Evolutionary conservation across 768 basidiomycete species (phyloP).

Genomic region (Dioszegia hungarica): DNA sequence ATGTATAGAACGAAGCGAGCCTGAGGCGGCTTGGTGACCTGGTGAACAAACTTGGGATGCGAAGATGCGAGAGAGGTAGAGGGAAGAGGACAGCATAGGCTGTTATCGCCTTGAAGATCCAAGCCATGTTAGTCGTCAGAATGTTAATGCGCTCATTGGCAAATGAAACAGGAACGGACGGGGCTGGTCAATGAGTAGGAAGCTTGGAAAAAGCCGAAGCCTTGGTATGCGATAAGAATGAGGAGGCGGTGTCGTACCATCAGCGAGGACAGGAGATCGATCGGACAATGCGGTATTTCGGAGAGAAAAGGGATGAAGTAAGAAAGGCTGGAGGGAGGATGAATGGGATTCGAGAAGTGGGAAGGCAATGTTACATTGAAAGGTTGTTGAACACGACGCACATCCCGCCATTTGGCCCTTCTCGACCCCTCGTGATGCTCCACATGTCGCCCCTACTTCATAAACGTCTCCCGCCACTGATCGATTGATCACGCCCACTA

Average conservation of each 20-base stretch:
- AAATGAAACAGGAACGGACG: neutral
- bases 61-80: too few relatives aligned
- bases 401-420: neutral
- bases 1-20: too few relatives aligned
- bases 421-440: neutral
- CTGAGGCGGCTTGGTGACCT: too few relatives aligned
- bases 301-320: neutral
- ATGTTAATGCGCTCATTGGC: too few relatives aligned
- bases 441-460: neutral
- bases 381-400: neutral
- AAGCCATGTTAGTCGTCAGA: too few relatives aligned
- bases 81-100: too few relatives aligned
- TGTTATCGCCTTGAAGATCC: too few relatives aligned
- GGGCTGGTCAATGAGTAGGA: neutral
- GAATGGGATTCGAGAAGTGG: too few relatives aligned
- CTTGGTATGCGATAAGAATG: too few relatives aligned
- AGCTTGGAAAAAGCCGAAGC: neutral
- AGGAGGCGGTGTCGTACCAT: too few relatives aligned
- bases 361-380: neutral
- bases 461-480: neutral
- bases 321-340: neutral
- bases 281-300: neutral
- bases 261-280: neutral
- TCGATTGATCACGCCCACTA: too few relatives aligned
- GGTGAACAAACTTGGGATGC: too few relatives aligned